phyloP scores from a whole-genome alignment of 257 asterid species.

The Solanum habrochaites region DNA sequence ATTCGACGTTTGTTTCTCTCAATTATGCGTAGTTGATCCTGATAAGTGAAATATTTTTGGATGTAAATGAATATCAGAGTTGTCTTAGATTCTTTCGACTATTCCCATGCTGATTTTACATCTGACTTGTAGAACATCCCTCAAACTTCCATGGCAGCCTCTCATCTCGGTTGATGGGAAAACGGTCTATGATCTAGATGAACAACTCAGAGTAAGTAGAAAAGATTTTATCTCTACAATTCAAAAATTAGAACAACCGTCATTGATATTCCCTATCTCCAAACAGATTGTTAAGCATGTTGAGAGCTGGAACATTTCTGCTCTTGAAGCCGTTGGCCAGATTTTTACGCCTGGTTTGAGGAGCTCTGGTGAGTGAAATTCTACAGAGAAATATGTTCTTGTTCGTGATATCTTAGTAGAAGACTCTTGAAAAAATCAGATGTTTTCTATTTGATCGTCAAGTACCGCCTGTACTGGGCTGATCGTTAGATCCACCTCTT shows the following conservation, averaged over 20 bases:
- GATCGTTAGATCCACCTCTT: neutral
- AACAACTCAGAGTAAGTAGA: slow-evolving; percentile 34
- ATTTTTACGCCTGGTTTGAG: slow-evolving; percentile 46
- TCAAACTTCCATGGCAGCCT: slow-evolving; percentile 79
- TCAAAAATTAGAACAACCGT: neutral
- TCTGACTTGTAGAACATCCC: slow-evolving; percentile 45
- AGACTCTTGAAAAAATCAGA: neutral
- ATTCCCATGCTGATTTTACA: neutral
- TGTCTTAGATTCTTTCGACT: neutral
- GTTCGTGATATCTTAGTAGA: neutral
- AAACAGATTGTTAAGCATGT: slow-evolving; percentile 57
- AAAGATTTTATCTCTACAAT: neutral
- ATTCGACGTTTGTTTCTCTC: neutral
- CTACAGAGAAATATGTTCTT: neutral
- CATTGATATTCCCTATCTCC: neutral
- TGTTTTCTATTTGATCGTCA: neutral
- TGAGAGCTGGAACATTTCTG: slow-evolving; percentile 71
- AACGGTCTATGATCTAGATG: slow-evolving; percentile 49
- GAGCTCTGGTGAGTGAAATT: slow-evolving; percentile 15
- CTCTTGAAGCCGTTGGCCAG: slow-evolving; percentile 68
- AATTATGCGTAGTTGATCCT: neutral
- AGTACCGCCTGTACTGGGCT: neutral
- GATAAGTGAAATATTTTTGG: neutral
- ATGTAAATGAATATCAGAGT: neutral
- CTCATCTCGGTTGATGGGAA: slow-evolving; percentile 53